Conservation (phyloP, 139 green algal genomes). For the Chlamydomonas urium region DNA sequence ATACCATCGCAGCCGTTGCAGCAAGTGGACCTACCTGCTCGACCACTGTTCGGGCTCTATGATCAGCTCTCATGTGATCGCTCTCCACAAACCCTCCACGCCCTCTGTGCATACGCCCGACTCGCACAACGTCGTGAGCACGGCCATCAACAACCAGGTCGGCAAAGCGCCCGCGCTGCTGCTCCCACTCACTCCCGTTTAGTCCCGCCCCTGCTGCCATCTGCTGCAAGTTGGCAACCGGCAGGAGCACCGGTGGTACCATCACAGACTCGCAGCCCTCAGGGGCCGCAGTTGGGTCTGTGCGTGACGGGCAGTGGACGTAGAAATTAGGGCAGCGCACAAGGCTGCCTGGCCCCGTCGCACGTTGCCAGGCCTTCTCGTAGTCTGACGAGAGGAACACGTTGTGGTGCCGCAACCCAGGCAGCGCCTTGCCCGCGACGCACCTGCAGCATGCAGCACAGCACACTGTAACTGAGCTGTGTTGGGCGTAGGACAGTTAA, state of each 20-base stretch:
- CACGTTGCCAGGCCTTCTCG: conserved; percentile 52
- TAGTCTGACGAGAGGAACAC: conserved; percentile 74
- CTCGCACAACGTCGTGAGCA: conserved; percentile 51
- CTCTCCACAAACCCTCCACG: conserved; percentile 13
- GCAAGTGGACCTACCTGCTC: background rate
- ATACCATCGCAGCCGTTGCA: background rate
- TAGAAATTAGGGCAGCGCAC: conserved; percentile 80
- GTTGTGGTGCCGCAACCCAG: conserved; percentile 74
- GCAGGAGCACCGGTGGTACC: conserved; percentile 31
- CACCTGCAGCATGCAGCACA: conserved; percentile 1
- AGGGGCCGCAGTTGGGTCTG: conserved; percentile 74
- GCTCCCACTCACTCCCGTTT: background rate
- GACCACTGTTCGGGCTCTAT: too few species aligned
- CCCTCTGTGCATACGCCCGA: conserved; percentile 40
- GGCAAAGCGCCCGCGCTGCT: conserved; percentile 21
- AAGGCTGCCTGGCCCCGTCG: conserved; percentile 45
- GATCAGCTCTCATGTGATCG: too few species aligned
- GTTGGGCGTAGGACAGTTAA: background rate
- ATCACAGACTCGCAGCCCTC: conserved; percentile 52
- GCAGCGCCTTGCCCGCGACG: conserved; percentile 32
- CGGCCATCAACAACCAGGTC: conserved; percentile 50
- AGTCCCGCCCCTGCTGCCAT: background rate
- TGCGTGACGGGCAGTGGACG: conserved; percentile 64
- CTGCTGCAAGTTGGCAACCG: conserved; percentile 15
- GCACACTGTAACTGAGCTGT: too few species aligned